phyloP scores from a whole-genome alignment of 2,329 filamentous ascomycete genomes.

The Xylaria sp. region DNA sequence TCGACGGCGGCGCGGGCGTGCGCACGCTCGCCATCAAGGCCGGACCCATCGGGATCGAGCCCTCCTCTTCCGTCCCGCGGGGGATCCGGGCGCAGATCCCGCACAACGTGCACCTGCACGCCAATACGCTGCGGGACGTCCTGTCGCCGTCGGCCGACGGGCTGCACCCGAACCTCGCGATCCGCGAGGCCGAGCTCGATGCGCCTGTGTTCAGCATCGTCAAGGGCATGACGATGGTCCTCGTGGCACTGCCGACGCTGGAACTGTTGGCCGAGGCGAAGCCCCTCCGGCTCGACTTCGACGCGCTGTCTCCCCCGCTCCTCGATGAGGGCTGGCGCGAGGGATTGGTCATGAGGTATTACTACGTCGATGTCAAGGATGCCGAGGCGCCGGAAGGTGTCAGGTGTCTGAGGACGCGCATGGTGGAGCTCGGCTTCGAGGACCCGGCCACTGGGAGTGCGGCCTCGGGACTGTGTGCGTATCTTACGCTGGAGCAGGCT shows the following conservation, averaged over 20 bases:
- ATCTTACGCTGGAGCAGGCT: constrained; percentile 59
- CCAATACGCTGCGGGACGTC: constrained; percentile 51
- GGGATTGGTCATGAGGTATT: constrained; percentile 66
- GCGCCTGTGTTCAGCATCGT: constrained; percentile 71
- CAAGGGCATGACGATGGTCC: constrained; percentile 77
- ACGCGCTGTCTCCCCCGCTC: constrained; percentile 45
- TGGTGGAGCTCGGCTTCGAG: constrained; percentile 63
- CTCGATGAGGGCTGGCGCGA: constrained; percentile 66
- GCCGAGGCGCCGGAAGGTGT: constrained; percentile 31
- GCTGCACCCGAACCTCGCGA: constrained; percentile 39
- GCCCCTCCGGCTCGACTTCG: constrained; percentile 49
- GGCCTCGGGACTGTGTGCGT: constrained; percentile 65
- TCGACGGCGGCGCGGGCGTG: constrained; percentile 50
- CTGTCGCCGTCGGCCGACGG: constrained; percentile 34
- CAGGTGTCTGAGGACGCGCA: constrained; percentile 63
- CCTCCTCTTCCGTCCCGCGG: neutral
- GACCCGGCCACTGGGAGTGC: constrained; percentile 73
- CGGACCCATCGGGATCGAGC: constrained; percentile 48
- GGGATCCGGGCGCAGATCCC: constrained; percentile 70
- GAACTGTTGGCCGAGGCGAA: constrained; percentile 62
- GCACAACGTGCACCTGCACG: constrained; percentile 72
- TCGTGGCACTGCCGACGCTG: constrained; percentile 69
- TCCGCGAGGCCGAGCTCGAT: constrained; percentile 44
- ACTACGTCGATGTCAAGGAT: constrained; percentile 62
- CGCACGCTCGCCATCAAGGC: constrained; percentile 63